A percentile compares a stretch with the other conserved stretches of the same genome.
Evolutionary conservation across 2,329 filamentous ascomycete species (phyloP).

Genomic region (Apiospora arundinis): DNA sequence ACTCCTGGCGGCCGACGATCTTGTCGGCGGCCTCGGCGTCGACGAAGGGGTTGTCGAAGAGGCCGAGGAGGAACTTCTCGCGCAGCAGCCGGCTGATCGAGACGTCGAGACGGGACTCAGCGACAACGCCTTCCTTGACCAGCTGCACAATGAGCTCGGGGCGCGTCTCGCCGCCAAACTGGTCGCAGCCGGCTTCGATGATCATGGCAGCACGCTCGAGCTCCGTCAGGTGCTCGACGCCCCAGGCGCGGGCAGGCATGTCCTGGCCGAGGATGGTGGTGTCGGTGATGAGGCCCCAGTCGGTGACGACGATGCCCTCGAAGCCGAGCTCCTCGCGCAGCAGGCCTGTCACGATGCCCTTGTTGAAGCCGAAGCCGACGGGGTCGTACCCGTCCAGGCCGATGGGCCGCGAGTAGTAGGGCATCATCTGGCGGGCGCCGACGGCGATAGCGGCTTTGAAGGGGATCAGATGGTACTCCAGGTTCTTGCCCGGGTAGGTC

Average conservation of each 20-base stretch:
- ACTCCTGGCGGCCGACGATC: conserved; percentile 52
- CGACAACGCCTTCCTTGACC: conserved; percentile 47
- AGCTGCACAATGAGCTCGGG: conserved; percentile 56
- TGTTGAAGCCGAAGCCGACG: conserved; percentile 59
- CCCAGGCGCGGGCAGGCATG: conserved; percentile 57
- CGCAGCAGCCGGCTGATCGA: conserved; percentile 53
- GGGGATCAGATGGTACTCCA: conserved; percentile 56
- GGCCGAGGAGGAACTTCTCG: conserved; percentile 58
- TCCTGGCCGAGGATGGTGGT: conserved; percentile 47
- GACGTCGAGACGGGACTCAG: conserved; percentile 51
- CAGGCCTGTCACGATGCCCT: conserved; percentile 55
- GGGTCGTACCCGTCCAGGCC: conserved; percentile 50
- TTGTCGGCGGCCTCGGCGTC: conserved; percentile 48
- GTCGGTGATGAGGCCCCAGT: conserved; percentile 60
- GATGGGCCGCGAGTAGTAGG: conserved; percentile 56
- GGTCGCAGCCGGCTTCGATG: conserved; percentile 57
- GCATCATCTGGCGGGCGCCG: conserved; percentile 58
- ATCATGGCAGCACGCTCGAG: conserved; percentile 50
- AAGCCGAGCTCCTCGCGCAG: conserved; percentile 55
- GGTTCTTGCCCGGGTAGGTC: conserved; percentile 56
- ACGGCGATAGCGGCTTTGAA: conserved; percentile 57
- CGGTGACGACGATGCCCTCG: conserved; percentile 56
- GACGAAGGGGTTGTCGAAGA: conserved; percentile 59
- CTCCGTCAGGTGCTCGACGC: conserved; percentile 51
- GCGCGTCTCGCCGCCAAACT: conserved; percentile 56